Evolutionary conservation across 164 flowering plant species (phyloP).

Genomic region (Houttuynia cordata): DNA sequence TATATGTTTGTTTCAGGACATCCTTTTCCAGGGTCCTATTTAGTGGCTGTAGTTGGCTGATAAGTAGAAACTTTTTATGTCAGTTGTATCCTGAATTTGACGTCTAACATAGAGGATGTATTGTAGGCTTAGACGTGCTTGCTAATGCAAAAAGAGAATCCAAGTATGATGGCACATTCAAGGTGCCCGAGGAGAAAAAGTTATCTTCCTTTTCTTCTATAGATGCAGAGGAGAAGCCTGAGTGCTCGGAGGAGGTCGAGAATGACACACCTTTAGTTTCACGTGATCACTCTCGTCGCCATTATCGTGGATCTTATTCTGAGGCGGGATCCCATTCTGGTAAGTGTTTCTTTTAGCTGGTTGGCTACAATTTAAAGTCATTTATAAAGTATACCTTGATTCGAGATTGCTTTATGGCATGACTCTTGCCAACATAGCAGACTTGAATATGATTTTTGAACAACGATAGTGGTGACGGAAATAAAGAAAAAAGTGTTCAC

Average conservation of each 20-base stretch:
- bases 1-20: no score
- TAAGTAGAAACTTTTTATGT: no score
- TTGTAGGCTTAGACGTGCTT: constrained; percentile 31
- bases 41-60: no score
- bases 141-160: constrained; percentile 55
- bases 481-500: no score
- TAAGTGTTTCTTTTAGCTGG: constrained; percentile 6
- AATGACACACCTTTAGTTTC: constrained; percentile 5
- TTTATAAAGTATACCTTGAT: no score
- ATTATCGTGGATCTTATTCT: constrained; percentile 45
- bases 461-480: no score
- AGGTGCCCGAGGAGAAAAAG: constrained; percentile 51
- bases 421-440: no score
- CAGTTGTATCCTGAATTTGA: no score
- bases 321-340: constrained; percentile 32
- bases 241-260: constrained; percentile 26
- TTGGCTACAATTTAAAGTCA: neutral
- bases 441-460: no score
- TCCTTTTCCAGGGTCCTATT: no score
- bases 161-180: constrained; percentile 41
- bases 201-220: constrained; percentile 37
- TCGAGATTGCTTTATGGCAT: no score
- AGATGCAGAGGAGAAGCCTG: constrained; percentile 50
- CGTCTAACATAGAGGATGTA: no score
- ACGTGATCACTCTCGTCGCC: constrained; percentile 25